A percentile compares a stretch with the other conserved stretches of the same genome.
Evolutionary conservation across 495 filamentous ascomycete species (phyloP).

Genomic region (Viridothelium virens): DNA sequence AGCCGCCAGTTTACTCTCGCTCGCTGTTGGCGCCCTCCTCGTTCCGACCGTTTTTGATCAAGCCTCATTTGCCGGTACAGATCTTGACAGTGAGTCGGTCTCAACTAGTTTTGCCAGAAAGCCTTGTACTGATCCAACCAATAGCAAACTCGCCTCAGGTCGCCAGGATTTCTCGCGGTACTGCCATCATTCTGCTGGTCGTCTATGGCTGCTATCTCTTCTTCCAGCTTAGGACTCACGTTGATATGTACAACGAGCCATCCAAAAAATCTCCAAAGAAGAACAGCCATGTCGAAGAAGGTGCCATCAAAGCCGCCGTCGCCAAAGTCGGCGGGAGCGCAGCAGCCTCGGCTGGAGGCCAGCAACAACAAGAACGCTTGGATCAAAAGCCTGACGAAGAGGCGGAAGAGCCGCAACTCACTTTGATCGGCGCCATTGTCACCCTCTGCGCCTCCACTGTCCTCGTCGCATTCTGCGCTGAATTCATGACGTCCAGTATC

Average conservation of each 20-base stretch:
- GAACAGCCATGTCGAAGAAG: slow-evolving; percentile 44
- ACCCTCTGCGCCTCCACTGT: slow-evolving; percentile 66
- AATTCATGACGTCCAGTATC: slow-evolving; percentile 82
- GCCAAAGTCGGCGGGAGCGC: slow-evolving; percentile 50
- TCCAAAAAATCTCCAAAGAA: slow-evolving; percentile 57
- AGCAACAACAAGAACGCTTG: slow-evolving; percentile 42
- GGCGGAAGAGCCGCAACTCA: slow-evolving; percentile 62
- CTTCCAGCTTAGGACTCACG: slow-evolving; percentile 43
- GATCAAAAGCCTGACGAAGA: slow-evolving; percentile 52
- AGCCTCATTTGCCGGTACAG: slow-evolving; percentile 14
- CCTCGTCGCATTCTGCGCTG: slow-evolving; percentile 79
- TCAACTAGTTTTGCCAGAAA: not conserved
- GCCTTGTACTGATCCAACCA: not conserved
- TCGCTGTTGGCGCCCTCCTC: slow-evolving; percentile 73
- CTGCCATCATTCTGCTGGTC: slow-evolving; percentile 28
- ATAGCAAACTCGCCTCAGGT: slow-evolving; percentile 5
- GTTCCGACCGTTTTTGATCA: slow-evolving; percentile 78
- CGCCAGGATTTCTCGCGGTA: slow-evolving; percentile 25
- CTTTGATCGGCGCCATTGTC: slow-evolving; percentile 57
- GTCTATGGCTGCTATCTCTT: slow-evolving; percentile 28
- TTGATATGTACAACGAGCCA: slow-evolving; percentile 61
- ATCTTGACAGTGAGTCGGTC: not conserved
- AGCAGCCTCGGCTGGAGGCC: slow-evolving; percentile 38
- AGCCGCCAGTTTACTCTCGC: slow-evolving; percentile 69
- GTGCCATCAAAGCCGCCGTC: slow-evolving; percentile 52